Evolutionary conservation across 192 early-diverging fungal genomes (phyloP).

Genomic region (Diversispora eburnea): DNA sequence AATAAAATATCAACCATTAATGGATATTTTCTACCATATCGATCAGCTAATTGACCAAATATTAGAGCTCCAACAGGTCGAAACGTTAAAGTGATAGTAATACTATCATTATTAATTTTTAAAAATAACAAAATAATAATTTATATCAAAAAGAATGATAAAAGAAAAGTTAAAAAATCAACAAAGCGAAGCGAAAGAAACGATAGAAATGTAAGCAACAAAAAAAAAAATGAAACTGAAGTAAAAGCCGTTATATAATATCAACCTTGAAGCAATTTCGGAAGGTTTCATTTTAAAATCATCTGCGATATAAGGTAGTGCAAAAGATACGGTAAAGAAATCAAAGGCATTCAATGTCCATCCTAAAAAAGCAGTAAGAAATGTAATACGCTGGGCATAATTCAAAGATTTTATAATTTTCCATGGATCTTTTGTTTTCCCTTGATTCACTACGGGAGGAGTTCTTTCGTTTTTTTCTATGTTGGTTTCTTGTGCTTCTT

Average conservation of each 20-base stretch:
- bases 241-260: background rate
- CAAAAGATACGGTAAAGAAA: conserved; percentile 61
- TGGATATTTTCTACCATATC: conserved; percentile 64
- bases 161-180: background rate
- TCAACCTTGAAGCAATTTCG: conserved; percentile 44
- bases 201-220: background rate
- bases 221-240: background rate
- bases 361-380: conserved; percentile 52
- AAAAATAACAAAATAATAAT: background rate
- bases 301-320: conserved; percentile 52
- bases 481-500: too few relatives aligned
- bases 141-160: background rate
- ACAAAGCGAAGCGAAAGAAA: background rate
- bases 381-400: background rate
- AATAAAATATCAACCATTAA: conserved; percentile 63
- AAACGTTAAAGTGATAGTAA: conserved; percentile 66
- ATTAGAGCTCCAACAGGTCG: conserved; percentile 69
- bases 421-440: background rate
- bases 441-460: too few relatives aligned
- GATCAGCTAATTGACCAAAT: conserved; percentile 67
- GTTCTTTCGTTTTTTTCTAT: too few relatives aligned
- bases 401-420: background rate
- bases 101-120: conserved; percentile 33
- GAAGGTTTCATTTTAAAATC: conserved; percentile 55
- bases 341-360: conserved; percentile 74